phyloP scores from a whole-genome alignment of 257 asterid species.

The Solanum sejunctum region DNA sequence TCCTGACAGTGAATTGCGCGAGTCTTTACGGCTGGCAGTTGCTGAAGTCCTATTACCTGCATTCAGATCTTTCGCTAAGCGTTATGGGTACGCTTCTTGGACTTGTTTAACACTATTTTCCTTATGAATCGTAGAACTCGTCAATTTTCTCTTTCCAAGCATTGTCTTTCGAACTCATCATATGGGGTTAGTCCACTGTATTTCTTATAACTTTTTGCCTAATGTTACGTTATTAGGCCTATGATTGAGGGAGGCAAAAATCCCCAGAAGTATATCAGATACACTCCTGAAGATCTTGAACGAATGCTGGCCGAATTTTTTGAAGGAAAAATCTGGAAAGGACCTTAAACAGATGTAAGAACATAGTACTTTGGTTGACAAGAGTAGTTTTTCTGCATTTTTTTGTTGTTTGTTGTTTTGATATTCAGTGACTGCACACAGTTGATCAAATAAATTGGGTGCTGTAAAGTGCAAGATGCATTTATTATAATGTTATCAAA shows the following conservation, averaged over 20 bases:
- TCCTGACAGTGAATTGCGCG: constrained; percentile 93
- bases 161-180: background rate
- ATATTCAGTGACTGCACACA: background rate
- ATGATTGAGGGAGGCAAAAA: constrained; percentile 76
- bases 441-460: background rate
- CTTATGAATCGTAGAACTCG: background rate
- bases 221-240: constrained; percentile 35
- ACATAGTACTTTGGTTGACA: background rate
- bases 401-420: background rate
- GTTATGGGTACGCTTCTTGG: constrained; percentile 58
- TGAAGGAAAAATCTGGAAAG: constrained; percentile 87
- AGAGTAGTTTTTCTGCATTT: background rate
- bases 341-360: constrained; percentile 35
- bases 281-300: constrained; percentile 80
- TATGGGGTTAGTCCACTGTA: background rate
- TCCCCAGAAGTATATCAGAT: constrained; percentile 75
- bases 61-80: constrained; percentile 69
- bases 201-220: background rate
- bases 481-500: background rate
- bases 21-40: constrained; percentile 87
- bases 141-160: background rate
- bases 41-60: constrained; percentile 98
- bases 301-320: constrained; percentile 93
- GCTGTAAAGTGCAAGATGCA: background rate
- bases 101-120: background rate